Conservation (phyloP, 108 stramenopile genomes). For the Thalassiosira profunda region DNA sequence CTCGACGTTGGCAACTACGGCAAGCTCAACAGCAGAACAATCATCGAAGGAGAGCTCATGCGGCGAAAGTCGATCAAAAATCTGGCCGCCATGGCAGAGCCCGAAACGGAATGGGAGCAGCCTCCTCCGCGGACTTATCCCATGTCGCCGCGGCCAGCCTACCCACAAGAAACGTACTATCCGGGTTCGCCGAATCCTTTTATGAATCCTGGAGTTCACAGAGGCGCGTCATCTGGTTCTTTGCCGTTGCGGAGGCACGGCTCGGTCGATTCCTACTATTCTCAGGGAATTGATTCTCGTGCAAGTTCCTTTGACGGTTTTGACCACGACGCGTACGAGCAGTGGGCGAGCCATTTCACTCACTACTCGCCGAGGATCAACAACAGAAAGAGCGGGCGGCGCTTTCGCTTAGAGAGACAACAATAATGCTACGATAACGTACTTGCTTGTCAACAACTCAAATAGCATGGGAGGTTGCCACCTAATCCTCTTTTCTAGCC, state of each 20-base stretch:
- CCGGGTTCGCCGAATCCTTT: no score
- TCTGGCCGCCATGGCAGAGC: conserved; percentile 9
- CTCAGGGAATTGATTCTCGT: background rate
- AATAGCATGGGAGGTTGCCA: no score
- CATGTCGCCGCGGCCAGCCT: no score
- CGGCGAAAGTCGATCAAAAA: conserved; percentile 30
- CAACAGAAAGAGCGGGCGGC: no score
- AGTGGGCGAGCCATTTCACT: conserved; percentile 14
- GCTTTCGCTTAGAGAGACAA: no score
- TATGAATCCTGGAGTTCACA: background rate
- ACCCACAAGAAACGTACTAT: no score
- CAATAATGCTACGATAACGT: no score
- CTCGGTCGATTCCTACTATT: conserved; percentile 2
- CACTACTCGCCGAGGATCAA: no score
- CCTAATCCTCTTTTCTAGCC: conserved; percentile 34
- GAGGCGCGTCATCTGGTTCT: no score
- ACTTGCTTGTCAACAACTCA: no score
- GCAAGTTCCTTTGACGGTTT: conserved; percentile 1
- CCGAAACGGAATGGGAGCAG: conserved; percentile 2
- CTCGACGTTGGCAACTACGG: conserved; percentile 84
- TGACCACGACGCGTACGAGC: conserved; percentile 9
- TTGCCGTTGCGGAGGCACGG: background rate
- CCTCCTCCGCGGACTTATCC: background rate
- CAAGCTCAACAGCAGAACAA: conserved; percentile 47
- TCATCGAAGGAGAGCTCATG: conserved; percentile 51